Conservation (phyloP, 768 basidiomycete genomes). For the Baorangia bicolor region DNA sequence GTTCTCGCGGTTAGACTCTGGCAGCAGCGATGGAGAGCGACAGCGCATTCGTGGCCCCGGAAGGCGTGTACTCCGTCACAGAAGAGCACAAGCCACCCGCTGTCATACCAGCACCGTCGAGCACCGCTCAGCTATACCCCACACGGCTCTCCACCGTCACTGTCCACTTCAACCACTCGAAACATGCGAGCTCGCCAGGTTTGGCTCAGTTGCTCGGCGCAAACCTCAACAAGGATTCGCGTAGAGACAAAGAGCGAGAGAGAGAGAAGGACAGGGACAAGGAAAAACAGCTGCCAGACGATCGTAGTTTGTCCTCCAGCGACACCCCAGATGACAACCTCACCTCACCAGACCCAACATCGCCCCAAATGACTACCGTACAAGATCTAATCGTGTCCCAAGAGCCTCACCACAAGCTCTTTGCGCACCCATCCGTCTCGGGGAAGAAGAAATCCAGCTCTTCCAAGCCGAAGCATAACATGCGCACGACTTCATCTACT, state of each 20-base stretch:
- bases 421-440: constrained; percentile 48
- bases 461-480: constrained; percentile 84
- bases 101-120: constrained; percentile 40
- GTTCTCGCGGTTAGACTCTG: constrained; percentile 18
- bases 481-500: constrained; percentile 87
- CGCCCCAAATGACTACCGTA: constrained; percentile 33
- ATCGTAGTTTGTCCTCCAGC: constrained; percentile 77
- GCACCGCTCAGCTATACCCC: constrained; percentile 44
- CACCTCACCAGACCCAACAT: constrained; percentile 41
- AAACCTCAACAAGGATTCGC: constrained; percentile 54
- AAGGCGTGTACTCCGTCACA: constrained; percentile 85
- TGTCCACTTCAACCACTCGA: constrained; percentile 60
- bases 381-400: constrained; percentile 30
- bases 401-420: constrained; percentile 52
- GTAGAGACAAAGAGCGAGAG: constrained; percentile 41
- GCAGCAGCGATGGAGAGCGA: constrained; percentile 67
- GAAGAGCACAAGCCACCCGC: constrained; percentile 80
- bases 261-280: constrained; percentile 42
- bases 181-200: constrained; percentile 54
- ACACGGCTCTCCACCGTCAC: constrained; percentile 61
- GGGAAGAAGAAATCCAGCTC: constrained; percentile 61
- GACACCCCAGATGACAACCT: constrained; percentile 66
- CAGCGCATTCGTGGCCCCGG: constrained; percentile 82
- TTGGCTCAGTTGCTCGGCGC: constrained; percentile 68
- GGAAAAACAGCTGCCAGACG: constrained; percentile 45